Conservation (phyloP, 148 eudicot genomes). For the Selenicereus undatus region DNA sequence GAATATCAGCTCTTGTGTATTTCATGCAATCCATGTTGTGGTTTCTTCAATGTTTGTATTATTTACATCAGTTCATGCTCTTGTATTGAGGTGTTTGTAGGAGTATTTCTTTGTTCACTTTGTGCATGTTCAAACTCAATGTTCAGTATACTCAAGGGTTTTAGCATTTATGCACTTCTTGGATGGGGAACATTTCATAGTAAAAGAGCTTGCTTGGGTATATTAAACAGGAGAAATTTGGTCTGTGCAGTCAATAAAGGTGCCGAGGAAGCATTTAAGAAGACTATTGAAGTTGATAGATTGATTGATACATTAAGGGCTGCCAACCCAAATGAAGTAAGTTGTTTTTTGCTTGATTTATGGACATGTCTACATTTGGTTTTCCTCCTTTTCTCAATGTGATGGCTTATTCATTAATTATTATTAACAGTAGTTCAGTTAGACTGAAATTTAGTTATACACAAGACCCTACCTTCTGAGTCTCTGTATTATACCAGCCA, state of each 20-base stretch:
- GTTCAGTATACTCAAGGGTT: neutral
- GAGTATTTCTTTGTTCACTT: neutral
- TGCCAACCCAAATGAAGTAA: slow-evolving; percentile 77
- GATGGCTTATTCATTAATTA: neutral
- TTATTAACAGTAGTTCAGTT: neutral
- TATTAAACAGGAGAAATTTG: slow-evolving; percentile 91
- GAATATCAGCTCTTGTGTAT: neutral
- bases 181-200: slow-evolving; percentile 33
- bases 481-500: neutral
- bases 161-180: slow-evolving; percentile 12
- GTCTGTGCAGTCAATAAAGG: slow-evolving; percentile 83
- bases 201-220: slow-evolving; percentile 49
- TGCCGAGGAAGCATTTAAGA: slow-evolving; percentile 84
- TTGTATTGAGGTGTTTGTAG: neutral
- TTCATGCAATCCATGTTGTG: neutral
- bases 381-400: neutral
- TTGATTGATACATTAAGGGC: slow-evolving; percentile 76
- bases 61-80: neutral
- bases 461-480: neutral
- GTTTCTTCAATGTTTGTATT: neutral
- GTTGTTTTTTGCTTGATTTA: slow-evolving; percentile 20
- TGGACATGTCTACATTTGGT: neutral
- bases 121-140: neutral
- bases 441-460: neutral
- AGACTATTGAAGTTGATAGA: slow-evolving; percentile 85